A percentile compares a stretch with the other conserved stretches of the same genome.
Evolutionary conservation across 371 early-diverging fungal species (phyloP).

Genomic region (Mucor irregularis): DNA sequence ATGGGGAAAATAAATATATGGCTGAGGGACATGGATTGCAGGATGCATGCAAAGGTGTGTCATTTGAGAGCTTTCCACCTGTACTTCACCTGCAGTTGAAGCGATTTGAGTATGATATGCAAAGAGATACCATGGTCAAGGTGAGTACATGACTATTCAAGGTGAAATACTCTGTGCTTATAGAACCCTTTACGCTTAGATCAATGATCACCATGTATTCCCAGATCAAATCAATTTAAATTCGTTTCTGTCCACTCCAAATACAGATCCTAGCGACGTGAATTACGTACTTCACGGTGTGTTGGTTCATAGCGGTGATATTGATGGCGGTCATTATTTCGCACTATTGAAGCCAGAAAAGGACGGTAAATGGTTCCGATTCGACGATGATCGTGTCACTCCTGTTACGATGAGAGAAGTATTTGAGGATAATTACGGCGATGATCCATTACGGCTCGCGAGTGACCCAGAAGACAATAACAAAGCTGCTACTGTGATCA

Average conservation of each 20-base stretch:
- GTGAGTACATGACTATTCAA: slow-evolving; percentile 29
- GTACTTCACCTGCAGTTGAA: slow-evolving; percentile 97
- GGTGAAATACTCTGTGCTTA: neutral
- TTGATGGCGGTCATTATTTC: slow-evolving; percentile 97
- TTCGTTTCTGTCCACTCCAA: slow-evolving; percentile 66
- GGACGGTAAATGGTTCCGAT: slow-evolving; percentile 83
- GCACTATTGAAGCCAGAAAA: slow-evolving; percentile 83
- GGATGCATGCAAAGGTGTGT: slow-evolving; percentile 95
- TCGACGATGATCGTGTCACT: slow-evolving; percentile 96
- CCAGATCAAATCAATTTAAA: slow-evolving; percentile 85
- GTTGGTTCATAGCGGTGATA: slow-evolving; percentile 95
- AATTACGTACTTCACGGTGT: slow-evolving; percentile 91
- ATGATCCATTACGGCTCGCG: slow-evolving; percentile 46
- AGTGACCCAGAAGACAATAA: slow-evolving; percentile 8
- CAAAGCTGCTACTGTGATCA: neutral
- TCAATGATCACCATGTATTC: slow-evolving; percentile 97
- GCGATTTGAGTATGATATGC: slow-evolving; percentile 96
- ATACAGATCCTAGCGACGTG: slow-evolving; percentile 22
- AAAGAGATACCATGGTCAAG: slow-evolving; percentile 89
- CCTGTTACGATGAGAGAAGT: slow-evolving; percentile 85
- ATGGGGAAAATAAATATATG: slow-evolving; percentile 96
- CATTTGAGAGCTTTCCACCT: slow-evolving; percentile 94
- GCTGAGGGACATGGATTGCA: slow-evolving; percentile 96
- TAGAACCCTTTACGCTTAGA: slow-evolving; percentile 42
- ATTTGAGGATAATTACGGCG: slow-evolving; percentile 95